A percentile compares a stretch with the other conserved stretches of the same genome.
phyloP scores from a whole-genome alignment of 2,329 filamentous ascomycete species.

The Didymella sp. region DNA sequence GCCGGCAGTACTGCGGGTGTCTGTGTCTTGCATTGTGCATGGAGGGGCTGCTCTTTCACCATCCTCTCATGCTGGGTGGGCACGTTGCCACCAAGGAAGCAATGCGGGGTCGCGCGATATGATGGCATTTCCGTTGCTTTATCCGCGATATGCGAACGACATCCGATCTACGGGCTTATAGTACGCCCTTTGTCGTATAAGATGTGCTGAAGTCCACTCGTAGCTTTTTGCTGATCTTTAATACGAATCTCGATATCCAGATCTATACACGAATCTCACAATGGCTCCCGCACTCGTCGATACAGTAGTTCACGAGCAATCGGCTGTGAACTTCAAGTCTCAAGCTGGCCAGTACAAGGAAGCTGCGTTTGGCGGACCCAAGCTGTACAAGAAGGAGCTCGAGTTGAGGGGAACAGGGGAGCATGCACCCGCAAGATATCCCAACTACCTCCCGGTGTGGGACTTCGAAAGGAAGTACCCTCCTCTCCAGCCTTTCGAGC shows the following conservation, averaged over 20 bases:
- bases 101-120: slow-evolving; percentile 24
- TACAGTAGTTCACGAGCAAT: slow-evolving; percentile 32
- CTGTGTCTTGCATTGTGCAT: slow-evolving; percentile 17
- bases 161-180: slow-evolving; percentile 3
- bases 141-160: slow-evolving; percentile 7
- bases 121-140: slow-evolving; percentile 9
- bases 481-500: slow-evolving; percentile 72
- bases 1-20: slow-evolving; percentile 17
- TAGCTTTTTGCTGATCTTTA: background rate
- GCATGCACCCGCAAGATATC: slow-evolving; percentile 67
- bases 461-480: slow-evolving; percentile 66
- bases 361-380: slow-evolving; percentile 53
- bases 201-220: background rate
- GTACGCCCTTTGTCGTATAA: slow-evolving; percentile 22
- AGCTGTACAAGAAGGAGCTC: slow-evolving; percentile 56
- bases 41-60: slow-evolving; percentile 15
- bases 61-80: slow-evolving; percentile 5
- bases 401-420: slow-evolving; percentile 62
- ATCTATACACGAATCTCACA: background rate
- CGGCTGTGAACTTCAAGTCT: slow-evolving; percentile 39
- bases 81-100: slow-evolving; percentile 13
- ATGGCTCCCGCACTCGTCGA: slow-evolving; percentile 57
- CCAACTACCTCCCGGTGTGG: slow-evolving; percentile 77
- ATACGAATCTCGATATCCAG: background rate
- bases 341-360: slow-evolving; percentile 51